phyloP scores from a whole-genome alignment of 2,329 filamentous ascomycete species.

The Neonectria punicea region DNA sequence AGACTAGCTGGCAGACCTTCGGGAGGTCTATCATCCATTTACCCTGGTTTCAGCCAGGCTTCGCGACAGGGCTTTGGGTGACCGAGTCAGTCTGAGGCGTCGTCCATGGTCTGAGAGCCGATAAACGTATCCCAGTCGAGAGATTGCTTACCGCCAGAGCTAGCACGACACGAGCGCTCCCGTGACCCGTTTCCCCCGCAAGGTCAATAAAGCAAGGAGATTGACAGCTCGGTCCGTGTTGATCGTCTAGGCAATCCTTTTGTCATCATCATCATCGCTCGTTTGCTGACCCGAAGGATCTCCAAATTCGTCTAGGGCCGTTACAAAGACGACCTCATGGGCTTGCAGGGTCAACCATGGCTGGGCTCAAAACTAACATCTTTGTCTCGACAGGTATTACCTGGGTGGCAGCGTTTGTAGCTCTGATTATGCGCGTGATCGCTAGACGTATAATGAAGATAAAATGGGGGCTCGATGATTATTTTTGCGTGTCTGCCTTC shows the following conservation, averaged over 20 bases:
- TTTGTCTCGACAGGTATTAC: slow-evolving; percentile 31
- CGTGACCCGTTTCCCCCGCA: neutral
- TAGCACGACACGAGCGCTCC: neutral
- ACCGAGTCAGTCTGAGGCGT: neutral
- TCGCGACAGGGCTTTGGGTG: neutral
- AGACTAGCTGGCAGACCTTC: neutral
- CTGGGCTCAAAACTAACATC: slow-evolving; percentile 34
- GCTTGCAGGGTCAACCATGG: slow-evolving; percentile 18
- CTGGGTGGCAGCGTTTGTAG: slow-evolving; percentile 35
- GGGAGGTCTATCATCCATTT: neutral
- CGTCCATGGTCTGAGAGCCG: neutral
- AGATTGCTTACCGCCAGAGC: neutral
- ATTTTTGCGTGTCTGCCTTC: slow-evolving; percentile 37
- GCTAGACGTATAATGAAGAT: slow-evolving; percentile 40
- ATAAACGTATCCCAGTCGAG: neutral
- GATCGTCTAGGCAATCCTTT: neutral
- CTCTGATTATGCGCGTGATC: slow-evolving; percentile 33
- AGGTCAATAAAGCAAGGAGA: neutral
- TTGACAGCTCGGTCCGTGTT: too few relatives aligned
- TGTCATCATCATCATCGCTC: neutral
- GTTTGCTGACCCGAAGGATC: neutral
- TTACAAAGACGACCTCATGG: neutral
- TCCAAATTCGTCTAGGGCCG: neutral
- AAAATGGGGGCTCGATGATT: slow-evolving; percentile 41
- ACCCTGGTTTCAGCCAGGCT: neutral